Base-by-base conservation (phyloP, 2,329 filamentous ascomycete species). In the Exophiala sp. region DNA sequence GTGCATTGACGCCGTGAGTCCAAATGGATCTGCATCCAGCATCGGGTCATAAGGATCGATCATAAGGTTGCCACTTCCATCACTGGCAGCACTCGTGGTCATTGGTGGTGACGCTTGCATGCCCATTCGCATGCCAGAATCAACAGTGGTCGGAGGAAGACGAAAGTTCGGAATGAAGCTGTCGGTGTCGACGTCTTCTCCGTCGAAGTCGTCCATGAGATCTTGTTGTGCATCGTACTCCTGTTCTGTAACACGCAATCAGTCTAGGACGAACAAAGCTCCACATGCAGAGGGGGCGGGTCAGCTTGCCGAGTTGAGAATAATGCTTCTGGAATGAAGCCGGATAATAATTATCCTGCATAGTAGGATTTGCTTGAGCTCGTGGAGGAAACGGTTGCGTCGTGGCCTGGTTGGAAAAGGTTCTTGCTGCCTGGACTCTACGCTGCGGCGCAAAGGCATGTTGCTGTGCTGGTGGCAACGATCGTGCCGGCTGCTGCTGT, bases 281-380 rank as follows among this genome's bases (percentile, higher is more conserved):
- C 79, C 76, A 79, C 78, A 67, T 65, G 66, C 65, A 61, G 47
- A 73, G 65, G 69, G 69, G 58, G 63, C 66, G 77, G 78, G 80
- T 72, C 68, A 80, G 79, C 91, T 88, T 90, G 88, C 92, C 92
- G 72, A 97, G 84, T 78, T 96, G 90, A 72, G 95, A 89, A 73
- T 95, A 91, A 71, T 96, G 92, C 71, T 88, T 94, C 68, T 95
- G 90, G 74, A 95, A 96, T 14, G 89, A 87, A 54, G 89, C 87
- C 46, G 88, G 85, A 69, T 95, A 96, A 73, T 87, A 95, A 49
- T 73, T 71, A 14, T 76, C 73, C 38, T 78, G 70, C 43, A 73
- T 62, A 12, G 47, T 51, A 39, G 24, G 38, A 18, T 42, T 48
- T 9, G 51, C 42, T 39, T 58, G 52, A 9, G 67, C 60, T 53